Evolutionary conservation across 2,329 filamentous ascomycete species (phyloP).

Genomic region (Diaporthe ilicicola): DNA sequence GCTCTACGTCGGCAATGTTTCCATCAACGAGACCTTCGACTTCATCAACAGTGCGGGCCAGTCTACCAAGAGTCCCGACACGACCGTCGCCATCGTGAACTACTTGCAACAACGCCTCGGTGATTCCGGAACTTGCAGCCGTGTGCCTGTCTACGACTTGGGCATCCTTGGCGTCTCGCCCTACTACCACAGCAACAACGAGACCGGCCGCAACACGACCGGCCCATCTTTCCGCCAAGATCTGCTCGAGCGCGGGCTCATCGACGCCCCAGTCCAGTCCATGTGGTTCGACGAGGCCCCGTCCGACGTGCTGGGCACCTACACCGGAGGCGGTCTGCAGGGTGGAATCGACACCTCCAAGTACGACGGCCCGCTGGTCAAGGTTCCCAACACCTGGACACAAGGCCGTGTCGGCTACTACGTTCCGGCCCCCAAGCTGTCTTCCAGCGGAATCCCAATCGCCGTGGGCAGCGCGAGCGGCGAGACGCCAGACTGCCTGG

Average conservation of each 20-base stretch:
- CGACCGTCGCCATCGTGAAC: conserved; percentile 40
- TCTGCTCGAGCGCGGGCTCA: conserved; percentile 40
- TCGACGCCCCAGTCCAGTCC: conserved; percentile 41
- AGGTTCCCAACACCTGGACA: conserved; percentile 35
- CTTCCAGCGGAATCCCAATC: conserved; percentile 33
- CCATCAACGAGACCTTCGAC: conserved; percentile 39
- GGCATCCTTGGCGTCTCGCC: conserved; percentile 43
- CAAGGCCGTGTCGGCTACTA: conserved; percentile 36
- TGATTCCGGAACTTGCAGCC: conserved; percentile 32
- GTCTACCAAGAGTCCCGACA: conserved; percentile 34
- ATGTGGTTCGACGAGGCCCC: conserved; percentile 46
- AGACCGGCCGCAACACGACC: conserved; percentile 26
- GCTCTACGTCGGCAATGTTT: conserved; percentile 29
- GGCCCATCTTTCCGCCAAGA: conserved; percentile 44
- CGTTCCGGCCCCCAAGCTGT: conserved; percentile 37
- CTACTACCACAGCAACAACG: conserved; percentile 33
- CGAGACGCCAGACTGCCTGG: conserved; percentile 37
- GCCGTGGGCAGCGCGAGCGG: conserved; percentile 31
- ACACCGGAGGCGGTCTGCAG: conserved; percentile 43
- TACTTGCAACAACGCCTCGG: conserved; percentile 37
- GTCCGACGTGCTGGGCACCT: conserved; percentile 36
- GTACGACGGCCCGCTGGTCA: conserved; percentile 43
- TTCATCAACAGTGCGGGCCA: conserved; percentile 34
- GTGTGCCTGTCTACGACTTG: conserved; percentile 38
- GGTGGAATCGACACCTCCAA: conserved; percentile 46